Evolutionary conservation across 2,329 filamentous ascomycete genomes (phyloP), one percentile per base, ranked within the genome.

Genomic region (Lecanoromycetidae sp.): DNA sequence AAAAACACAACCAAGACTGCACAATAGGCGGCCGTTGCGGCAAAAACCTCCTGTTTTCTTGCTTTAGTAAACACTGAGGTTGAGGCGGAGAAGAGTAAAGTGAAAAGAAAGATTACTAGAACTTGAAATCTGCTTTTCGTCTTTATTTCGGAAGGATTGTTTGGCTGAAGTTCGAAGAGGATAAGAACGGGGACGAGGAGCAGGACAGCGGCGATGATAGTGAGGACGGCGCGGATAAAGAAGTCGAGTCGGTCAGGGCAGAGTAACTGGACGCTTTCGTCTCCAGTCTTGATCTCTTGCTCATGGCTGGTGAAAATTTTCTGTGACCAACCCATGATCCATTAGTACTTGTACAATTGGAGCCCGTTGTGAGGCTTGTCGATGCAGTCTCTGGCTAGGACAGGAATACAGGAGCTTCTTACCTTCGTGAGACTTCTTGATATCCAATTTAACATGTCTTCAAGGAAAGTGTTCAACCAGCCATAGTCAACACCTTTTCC

Each of bases 1-100:
- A 52, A 22, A 17, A 53, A 49, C n/a, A 52, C 39, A 1, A 45
- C 49, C 12, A 49, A 19, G 25, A 52, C 49, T 17, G 51, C 51
- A 3, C 29, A 52, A 20, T 49, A 53, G 1, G 44, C 48, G 3
- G 34, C 51, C 8, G 51, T 50, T 4, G 39, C 51, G 10, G 27
- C 19, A 25, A 50, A 52, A 9, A 50, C 41, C 35, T 51, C 42
- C 5, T 51, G 38, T 10, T 19, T 46, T 27, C 12, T 32, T 3
- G 49, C 41, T 34, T 34, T 43, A 5, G 49, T 49, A n/a, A 51
- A 44, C 7, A 47, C 10, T 3, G 51, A 32, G 32, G 13, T 42
- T 17, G 32, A 41, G 5, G 9, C 22, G 0, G 40, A 43, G 25
- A 49, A 45, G 23, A 15, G 15, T 3, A 41, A 27, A 2, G 47